phyloP scores from a whole-genome alignment of 192 early-diverging fungal species.

The Haplosporangium gracile region DNA sequence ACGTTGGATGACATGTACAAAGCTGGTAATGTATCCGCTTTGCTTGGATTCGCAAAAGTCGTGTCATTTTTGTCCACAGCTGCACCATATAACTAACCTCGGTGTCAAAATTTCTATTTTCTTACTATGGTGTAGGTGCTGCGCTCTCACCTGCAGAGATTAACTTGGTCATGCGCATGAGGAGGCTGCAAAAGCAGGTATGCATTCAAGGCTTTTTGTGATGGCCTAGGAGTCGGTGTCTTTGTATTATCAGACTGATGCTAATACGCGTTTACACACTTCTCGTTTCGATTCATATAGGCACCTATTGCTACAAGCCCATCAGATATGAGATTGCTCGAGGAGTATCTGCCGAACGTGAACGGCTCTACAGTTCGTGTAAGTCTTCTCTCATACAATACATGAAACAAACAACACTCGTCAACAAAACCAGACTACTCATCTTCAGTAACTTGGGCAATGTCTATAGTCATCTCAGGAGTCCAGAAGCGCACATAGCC shows the following conservation, averaged over 20 bases:
- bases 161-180: background rate
- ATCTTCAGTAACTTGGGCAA: background rate
- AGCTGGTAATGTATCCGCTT: background rate
- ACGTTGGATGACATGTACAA: background rate
- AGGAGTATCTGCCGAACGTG: background rate
- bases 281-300: background rate
- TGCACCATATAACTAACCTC: background rate
- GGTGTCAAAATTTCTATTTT: background rate
- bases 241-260: background rate
- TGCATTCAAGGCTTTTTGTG: background rate
- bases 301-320: background rate
- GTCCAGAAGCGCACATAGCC: background rate
- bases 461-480: background rate
- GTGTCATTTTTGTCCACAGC: background rate
- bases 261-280: background rate
- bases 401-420: background rate
- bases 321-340: background rate
- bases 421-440: background rate
- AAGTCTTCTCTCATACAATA: background rate
- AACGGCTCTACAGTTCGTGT: background rate
- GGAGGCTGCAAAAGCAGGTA: background rate
- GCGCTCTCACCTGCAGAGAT: conserved; percentile 1
- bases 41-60: background rate
- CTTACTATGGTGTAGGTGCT: background rate
- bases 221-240: background rate